Base-by-base conservation (phyloP, 371 early-diverging fungal genomes). In the Mucor racemosus region DNA sequence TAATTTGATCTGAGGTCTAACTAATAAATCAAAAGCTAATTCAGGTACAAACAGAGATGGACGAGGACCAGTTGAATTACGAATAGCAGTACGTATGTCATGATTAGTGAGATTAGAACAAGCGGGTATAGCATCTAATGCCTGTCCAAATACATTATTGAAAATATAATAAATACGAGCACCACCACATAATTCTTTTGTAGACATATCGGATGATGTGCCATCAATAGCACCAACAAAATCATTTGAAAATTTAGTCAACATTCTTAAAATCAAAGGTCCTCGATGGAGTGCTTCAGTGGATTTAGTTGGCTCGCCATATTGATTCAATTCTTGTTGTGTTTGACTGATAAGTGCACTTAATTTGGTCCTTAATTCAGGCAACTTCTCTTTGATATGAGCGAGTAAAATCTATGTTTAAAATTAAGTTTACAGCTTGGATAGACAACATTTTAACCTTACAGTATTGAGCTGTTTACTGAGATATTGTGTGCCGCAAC, bases 111-210 rank as follows among this genome's bases (percentile, higher is more conserved):
- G 76, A 69, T 92, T 92, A 14, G 89, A 83, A 64, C 92, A 88
- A 6, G 96, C 91, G 35, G 87, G 84, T 59, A 96, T 88, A 48
- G 90, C 85, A 60, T 92, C 89, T 57, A 97, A 79, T 19, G 92
- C 91, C 14, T 90, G 81, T 14, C 92, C 89, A 84, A 92, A 97
- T 9, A 95, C 85, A 62, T 87, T 86, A 72, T 97, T 94, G 78
- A 96, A 95, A 41, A 95, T 94, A 74, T 93, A 93, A 78, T 95
- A 93, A 42, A 97, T 88, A 69, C 95, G 87, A 31, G 96, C 97
- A 21, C 97, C 97, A 54, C 96, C 95, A 66, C 90, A 88, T 76
- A 99, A 77, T 78, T 99, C 99, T 58, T 92, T 93, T 46, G 95
- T 91, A 8, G 95, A 88, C 66, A 96, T 89, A 54, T 98, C 97